A percentile compares a stretch with the other conserved stretches of the same genome.
phyloP scores from a whole-genome alignment of 345 rosid genomes.

The Citrus unshiu region DNA sequence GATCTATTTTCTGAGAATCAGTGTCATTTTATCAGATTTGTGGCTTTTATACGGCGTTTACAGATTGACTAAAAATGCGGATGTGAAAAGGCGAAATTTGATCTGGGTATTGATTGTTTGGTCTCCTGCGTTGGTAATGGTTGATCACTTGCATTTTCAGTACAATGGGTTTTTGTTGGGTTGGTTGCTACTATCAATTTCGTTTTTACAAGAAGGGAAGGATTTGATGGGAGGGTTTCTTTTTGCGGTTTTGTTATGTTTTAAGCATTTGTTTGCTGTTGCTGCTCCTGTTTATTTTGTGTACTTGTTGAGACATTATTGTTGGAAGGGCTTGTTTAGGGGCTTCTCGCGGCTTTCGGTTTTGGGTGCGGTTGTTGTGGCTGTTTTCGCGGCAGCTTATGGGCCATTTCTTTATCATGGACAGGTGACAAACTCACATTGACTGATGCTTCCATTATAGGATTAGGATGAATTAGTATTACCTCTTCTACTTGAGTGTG shows the following conservation, averaged over 20 bases:
- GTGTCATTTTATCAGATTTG: slow-evolving; percentile 71
- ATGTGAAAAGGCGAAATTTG: slow-evolving; percentile 34
- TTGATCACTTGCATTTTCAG: slow-evolving; percentile 93
- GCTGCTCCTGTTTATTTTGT: slow-evolving; percentile 94
- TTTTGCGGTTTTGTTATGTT: slow-evolving; percentile 74
- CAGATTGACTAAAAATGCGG: slow-evolving; percentile 39
- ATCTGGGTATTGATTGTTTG: slow-evolving; percentile 65
- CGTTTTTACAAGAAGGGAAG: slow-evolving; percentile 69
- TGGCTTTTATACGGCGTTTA: slow-evolving; percentile 53
- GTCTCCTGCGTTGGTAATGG: slow-evolving; percentile 82
- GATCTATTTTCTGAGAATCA: slow-evolving; percentile 62
- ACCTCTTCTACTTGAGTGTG: too few relatives aligned
- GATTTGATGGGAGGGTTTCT: slow-evolving; percentile 81
- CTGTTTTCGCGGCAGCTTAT: slow-evolving; percentile 65
- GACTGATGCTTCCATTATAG: neutral
- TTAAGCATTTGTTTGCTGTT: slow-evolving; percentile 91
- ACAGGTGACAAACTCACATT: slow-evolving; percentile 44
- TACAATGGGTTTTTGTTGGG: slow-evolving; percentile 90
- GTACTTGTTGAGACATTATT: slow-evolving; percentile 79
- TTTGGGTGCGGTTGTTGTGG: slow-evolving; percentile 61
- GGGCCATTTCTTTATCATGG: slow-evolving; percentile 76
- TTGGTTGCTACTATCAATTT: slow-evolving; percentile 69
- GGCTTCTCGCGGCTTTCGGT: slow-evolving; percentile 49
- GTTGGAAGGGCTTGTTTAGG: slow-evolving; percentile 53
- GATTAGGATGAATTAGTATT: neutral